Percentiles rank a stretch among this genome's conserved stretches.
Evolutionary conservation across 2,329 filamentous ascomycete species (phyloP).

Genomic region (Hypoxylon rubiginosum): DNA sequence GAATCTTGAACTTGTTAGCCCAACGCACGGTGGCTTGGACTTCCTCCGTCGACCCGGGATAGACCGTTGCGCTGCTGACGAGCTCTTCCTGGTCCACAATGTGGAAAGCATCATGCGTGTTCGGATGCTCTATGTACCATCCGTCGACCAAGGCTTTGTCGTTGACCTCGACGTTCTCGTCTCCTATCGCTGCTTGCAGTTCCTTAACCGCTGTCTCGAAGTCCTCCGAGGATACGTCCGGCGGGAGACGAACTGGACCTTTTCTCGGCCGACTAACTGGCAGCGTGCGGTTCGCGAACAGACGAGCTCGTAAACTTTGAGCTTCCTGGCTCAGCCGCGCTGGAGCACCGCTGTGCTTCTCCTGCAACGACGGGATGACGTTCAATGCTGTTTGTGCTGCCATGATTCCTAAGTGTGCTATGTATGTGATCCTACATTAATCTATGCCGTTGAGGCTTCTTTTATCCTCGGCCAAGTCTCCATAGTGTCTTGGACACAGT

Average conservation of each 20-base stretch:
- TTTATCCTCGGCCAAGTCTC: slow-evolving; percentile 8
- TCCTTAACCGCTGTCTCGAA: slow-evolving; percentile 52
- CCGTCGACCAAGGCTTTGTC: slow-evolving; percentile 38
- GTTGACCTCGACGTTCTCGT: slow-evolving; percentile 40
- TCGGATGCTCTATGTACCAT: slow-evolving; percentile 50
- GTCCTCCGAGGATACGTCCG: slow-evolving; percentile 42
- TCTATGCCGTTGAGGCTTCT: background rate
- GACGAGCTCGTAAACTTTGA: slow-evolving; percentile 34
- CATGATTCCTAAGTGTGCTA: slow-evolving; percentile 19
- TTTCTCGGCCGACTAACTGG: slow-evolving; percentile 40
- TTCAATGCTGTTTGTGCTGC: slow-evolving; percentile 14
- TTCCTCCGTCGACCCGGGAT: slow-evolving; percentile 56
- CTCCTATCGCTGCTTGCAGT: slow-evolving; percentile 47
- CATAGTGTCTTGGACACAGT: background rate
- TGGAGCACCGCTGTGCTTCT: slow-evolving; percentile 48
- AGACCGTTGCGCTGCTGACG: slow-evolving; percentile 59
- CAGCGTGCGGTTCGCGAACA: slow-evolving; percentile 45
- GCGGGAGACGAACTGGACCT: slow-evolving; percentile 45
- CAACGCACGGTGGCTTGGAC: slow-evolving; percentile 45
- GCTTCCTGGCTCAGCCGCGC: slow-evolving; percentile 45
- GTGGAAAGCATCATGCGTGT: slow-evolving; percentile 44
- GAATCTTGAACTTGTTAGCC: slow-evolving; percentile 54
- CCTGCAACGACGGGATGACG: slow-evolving; percentile 39
- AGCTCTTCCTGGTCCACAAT: slow-evolving; percentile 57
- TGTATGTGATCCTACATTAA: background rate